These are phyloP conservation scores for Sonneratia alba DNA, from an alignment of 345 rosid species.

Conservation along the genomic window DNA sequence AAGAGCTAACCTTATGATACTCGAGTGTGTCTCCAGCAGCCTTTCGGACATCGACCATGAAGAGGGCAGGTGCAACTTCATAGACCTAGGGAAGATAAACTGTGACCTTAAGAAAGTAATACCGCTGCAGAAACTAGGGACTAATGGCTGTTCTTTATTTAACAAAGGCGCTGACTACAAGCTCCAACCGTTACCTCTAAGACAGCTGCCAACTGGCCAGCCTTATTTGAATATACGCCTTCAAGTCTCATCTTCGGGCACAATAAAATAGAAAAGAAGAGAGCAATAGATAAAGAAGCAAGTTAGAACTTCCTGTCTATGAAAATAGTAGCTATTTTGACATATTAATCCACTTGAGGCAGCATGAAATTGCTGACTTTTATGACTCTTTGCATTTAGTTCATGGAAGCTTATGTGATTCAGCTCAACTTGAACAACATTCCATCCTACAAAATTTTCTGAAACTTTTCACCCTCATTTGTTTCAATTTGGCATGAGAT, in stretches of 20 bases:
- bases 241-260: conserved; percentile 60
- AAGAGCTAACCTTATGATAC: conserved; percentile 65
- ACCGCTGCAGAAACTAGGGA: neutral
- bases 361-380: neutral
- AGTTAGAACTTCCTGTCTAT: neutral
- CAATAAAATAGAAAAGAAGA: neutral
- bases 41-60: conserved; percentile 86
- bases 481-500: neutral
- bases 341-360: neutral
- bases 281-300: neutral
- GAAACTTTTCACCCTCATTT: neutral
- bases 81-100: conserved; percentile 34
- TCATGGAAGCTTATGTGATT: neutral
- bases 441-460: neutral
- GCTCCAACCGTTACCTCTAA: conserved; percentile 45
- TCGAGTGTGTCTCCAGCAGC: conserved; percentile 88
- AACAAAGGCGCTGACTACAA: conserved; percentile 3
- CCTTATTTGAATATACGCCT: conserved; percentile 43
- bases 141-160: neutral
- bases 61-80: conserved; percentile 87
- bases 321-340: neutral
- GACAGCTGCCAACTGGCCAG: conserved; percentile 61
- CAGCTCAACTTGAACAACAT: neutral
- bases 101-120: neutral
- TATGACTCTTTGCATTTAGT: neutral